Base-by-base conservation (phyloP, 1,284 basidiomycete genomes). In the Trichosporon sp. region DNA sequence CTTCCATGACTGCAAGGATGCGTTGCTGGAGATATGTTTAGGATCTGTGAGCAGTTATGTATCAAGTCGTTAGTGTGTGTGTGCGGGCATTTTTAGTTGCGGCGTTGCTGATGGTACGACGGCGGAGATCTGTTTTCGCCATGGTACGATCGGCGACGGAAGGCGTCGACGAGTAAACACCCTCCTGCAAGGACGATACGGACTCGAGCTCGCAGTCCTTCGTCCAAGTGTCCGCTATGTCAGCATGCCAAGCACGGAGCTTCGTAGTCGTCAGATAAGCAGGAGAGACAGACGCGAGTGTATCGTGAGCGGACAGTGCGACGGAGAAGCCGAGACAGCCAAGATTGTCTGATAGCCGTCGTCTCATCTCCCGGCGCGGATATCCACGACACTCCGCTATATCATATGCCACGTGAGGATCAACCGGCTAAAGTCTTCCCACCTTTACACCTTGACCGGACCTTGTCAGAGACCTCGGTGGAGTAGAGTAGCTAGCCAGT, bases 101-200 rank as follows among this genome's bases (percentile, higher is more conserved):
- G 21, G 51, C 19, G 43, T 46, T 14, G 14, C 16, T 16, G n/a
- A 54, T 54, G 51, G 51, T 54, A 54, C 51, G 51, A 54, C 51
- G 16, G 43, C 43, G 43, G 43, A 46, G 16, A 46, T 46, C n/a
- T 46, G 43, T 46, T 46, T 46, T 54, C 51, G 10, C 1, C 51
- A 54, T 54, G 51, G 51, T 54, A 54, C 51, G 51, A 54, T 54
- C 19, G 51, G 51, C 51, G 51, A 54, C n/a, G 21, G 19, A 21
- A 21, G 51, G 19, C 51, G 35, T 37, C 35, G 8, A 4, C 19
- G 19, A 7, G 51, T 10, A 7, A 6, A 8, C n/a, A 5, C n/a
- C 19, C 2, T 19, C 8, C 21, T 4, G 4, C 19, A 2, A 19
- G 8, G 19, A 5, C 21, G 21, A 7, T 19, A 10, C 51, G 51